phyloP scores from a whole-genome alignment of 306 rosid species.

The Acmispon strigosus region DNA sequence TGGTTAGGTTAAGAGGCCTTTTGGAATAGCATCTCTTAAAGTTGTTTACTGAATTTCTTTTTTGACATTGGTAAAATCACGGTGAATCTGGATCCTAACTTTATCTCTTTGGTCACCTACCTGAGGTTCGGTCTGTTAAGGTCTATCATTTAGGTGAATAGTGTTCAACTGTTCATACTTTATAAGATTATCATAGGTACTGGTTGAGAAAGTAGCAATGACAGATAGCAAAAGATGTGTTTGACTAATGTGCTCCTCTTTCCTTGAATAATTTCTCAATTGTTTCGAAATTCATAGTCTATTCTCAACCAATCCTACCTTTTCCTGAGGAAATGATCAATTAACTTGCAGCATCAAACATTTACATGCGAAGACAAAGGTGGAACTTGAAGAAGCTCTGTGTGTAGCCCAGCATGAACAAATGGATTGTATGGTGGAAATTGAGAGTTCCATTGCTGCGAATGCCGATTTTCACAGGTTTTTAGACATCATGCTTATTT shows the following conservation, averaged over 20 bases:
- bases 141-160: not conserved
- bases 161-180: not conserved
- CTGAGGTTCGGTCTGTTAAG: not conserved
- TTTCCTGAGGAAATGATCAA: slow-evolving; percentile 25
- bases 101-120: not conserved
- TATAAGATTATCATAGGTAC: not conserved
- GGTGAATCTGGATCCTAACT: not conserved
- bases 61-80: not conserved
- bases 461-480: slow-evolving; percentile 89
- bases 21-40: not conserved
- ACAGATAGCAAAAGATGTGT: not conserved
- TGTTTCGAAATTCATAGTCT: not conserved
- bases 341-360: slow-evolving; percentile 64
- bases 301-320: slow-evolving; percentile 8
- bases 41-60: not conserved
- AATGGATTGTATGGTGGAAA: slow-evolving; percentile 65
- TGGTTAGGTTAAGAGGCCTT: not conserved
- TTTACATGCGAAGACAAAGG: slow-evolving; percentile 61
- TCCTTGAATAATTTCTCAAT: not conserved
- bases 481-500: slow-evolving; percentile 20
- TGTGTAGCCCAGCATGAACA: slow-evolving; percentile 43
- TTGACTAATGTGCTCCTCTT: not conserved
- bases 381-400: slow-evolving; percentile 65
- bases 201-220: not conserved
- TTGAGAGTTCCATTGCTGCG: slow-evolving; percentile 71